Evolutionary conservation across 371 early-diverging fungal genomes (phyloP).

Genomic region (Vavraia culicis): DNA sequence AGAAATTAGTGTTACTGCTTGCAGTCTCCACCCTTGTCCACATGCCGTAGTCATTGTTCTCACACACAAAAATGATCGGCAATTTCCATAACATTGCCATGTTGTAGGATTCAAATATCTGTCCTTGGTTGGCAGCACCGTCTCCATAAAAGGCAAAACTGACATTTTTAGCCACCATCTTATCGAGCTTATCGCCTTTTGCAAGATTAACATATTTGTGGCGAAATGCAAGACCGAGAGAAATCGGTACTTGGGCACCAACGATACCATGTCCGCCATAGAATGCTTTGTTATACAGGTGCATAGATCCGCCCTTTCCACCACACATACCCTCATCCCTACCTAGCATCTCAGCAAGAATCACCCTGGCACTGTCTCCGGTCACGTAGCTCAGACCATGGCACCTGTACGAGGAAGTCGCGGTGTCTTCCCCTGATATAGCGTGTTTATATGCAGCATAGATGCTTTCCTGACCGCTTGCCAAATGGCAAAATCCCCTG

Average conservation of each 20-base stretch:
- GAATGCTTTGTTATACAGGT: constrained; percentile 82
- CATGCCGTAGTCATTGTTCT: constrained; percentile 98
- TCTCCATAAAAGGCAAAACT: constrained; percentile 84
- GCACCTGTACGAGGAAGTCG: constrained; percentile 93
- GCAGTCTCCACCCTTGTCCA: constrained; percentile 72
- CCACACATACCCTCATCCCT: constrained; percentile 62
- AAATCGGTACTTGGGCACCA: constrained; percentile 91
- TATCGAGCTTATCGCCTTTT: neutral
- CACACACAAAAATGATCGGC: constrained; percentile 80
- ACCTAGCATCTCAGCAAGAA: constrained; percentile 64
- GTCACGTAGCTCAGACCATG: constrained; percentile 83
- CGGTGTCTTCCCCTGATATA: constrained; percentile 59
- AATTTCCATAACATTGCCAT: constrained; percentile 95
- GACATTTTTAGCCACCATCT: constrained; percentile 13
- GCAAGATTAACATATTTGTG: constrained; percentile 55
- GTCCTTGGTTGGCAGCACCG: constrained; percentile 96
- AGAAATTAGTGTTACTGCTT: constrained; percentile 73
- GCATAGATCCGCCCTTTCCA: constrained; percentile 99
- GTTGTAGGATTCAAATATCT: constrained; percentile 92
- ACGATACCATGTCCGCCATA: constrained; percentile 99
- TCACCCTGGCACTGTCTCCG: constrained; percentile 50
- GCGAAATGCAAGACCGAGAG: constrained; percentile 78
- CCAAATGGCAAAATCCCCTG: constrained; percentile 93
- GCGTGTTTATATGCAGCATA: constrained; percentile 75
- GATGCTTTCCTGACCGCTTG: constrained; percentile 92